Evolutionary conservation across 2,329 filamentous ascomycete genomes (phyloP), one percentile per base, ranked within the genome.

Genomic region (Sclerotinia nivalis): DNA sequence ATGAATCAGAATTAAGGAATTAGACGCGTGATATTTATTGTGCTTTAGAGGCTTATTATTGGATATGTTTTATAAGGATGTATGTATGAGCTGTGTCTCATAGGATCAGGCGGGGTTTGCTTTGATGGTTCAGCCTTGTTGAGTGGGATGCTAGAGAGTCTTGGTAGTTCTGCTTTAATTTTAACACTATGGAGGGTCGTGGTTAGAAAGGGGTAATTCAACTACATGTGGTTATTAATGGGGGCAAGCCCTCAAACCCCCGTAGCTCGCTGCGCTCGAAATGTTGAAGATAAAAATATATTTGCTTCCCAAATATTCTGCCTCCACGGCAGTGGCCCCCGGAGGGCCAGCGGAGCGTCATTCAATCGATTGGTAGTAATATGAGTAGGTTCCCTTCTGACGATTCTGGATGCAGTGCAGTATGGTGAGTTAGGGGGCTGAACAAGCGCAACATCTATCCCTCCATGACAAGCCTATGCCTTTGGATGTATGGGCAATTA

Each of bases 51-150:
- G 43, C 34, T 13, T 12, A 5, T 49, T 13, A 62, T 62, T 62
- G n/a, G 59, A 34, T 62, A 49, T 49, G 59, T 62, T 62, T 34
- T 22, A 22, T 10, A 49, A 3, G 6, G 8, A 20, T 49, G 47
- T 22, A n/a, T 43, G 9, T 59, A 34, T 25, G 37, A 34, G 37
- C 18, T 10, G 20, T 25, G 37, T 59, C 56, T 59, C 6, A 25
- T 3, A 25, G n/a, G 40, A 43, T 43, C 40, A 56, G 54, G 54
- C 54, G 55, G 54, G 37, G 31, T 40, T 37, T n/a, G 22, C 40
- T 43, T 43, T 6, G 15, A 43, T 20, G 55, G 31, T 58, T 58
- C 55, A 58, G 55, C 55, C 55, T 58, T 58, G 37, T 40, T 58
- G 20, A n/a, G 54, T 43, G 40, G 40, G 40, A 43, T 43, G 40